Evolutionary conservation across 1,284 basidiomycete genomes (phyloP).

Genomic region (Ustilago bromivora): DNA sequence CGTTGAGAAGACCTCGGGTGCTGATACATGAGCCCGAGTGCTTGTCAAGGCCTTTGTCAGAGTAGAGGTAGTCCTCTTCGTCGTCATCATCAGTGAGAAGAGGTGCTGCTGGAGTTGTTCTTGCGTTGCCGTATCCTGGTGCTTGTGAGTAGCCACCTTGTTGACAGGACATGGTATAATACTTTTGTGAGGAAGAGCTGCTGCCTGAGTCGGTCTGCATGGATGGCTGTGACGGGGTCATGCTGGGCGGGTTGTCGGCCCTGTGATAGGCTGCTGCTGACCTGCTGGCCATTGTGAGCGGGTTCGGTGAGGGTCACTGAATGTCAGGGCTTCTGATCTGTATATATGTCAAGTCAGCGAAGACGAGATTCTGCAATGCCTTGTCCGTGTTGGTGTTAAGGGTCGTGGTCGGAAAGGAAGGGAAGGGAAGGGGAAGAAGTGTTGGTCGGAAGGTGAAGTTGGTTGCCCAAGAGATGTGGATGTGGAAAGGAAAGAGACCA

Average conservation of each 20-base stretch:
- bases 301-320: background rate
- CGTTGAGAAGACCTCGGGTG: conserved; percentile 61
- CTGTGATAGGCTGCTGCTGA: conserved; percentile 42
- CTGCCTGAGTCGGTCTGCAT: conserved; percentile 37
- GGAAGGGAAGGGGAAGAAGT: background rate
- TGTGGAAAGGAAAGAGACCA: background rate
- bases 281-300: conserved; percentile 23
- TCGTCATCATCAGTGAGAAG: conserved; percentile 41
- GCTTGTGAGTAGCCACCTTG: conserved; percentile 10
- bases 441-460: background rate
- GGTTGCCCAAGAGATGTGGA: background rate
- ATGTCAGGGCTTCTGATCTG: background rate
- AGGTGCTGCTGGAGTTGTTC: conserved; percentile 18
- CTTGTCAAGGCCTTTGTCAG: conserved; percentile 32
- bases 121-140: conserved; percentile 8
- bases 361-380: background rate
- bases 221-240: conserved; percentile 36
- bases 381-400: background rate
- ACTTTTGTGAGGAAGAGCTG: conserved; percentile 43
- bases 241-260: conserved; percentile 39
- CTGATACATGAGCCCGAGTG: conserved; percentile 38
- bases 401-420: background rate
- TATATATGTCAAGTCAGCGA: background rate
- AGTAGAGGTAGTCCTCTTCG: conserved; percentile 48
- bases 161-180: conserved; percentile 24